Evolutionary conservation across 768 basidiomycete species (phyloP).

Genomic region (Psilocybe sp.): DNA sequence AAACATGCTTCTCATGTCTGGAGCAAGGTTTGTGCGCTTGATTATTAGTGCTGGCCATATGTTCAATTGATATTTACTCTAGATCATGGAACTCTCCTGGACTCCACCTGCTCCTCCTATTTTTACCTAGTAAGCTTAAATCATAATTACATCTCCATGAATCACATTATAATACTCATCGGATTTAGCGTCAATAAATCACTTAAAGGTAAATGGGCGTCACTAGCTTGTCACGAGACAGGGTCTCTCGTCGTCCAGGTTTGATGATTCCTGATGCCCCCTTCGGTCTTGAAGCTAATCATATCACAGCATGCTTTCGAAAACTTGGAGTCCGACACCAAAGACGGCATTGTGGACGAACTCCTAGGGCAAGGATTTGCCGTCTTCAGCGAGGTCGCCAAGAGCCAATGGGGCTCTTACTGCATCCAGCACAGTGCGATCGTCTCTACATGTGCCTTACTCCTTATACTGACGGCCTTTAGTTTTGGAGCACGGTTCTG

Average conservation of each 20-base stretch:
- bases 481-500: constrained; percentile 86
- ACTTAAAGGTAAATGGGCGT: constrained; percentile 85
- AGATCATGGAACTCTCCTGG: constrained; percentile 93
- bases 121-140: constrained; percentile 68
- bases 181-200: constrained; percentile 75
- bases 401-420: constrained; percentile 89
- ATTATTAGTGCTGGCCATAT: neutral
- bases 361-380: constrained; percentile 68
- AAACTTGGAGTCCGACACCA: constrained; percentile 79
- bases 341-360: constrained; percentile 83
- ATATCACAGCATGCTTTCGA: constrained; percentile 71
- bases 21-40: constrained; percentile 64
- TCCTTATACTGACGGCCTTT: neutral
- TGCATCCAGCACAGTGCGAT: constrained; percentile 81
- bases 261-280: constrained; percentile 12
- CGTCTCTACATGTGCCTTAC: neutral
- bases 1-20: constrained; percentile 92
- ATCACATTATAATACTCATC: neutral
- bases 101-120: constrained; percentile 85
- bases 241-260: constrained; percentile 88
- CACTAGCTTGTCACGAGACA: constrained; percentile 87
- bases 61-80: constrained; percentile 3
- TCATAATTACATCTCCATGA: neutral
- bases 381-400: constrained; percentile 74
- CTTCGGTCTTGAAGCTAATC: neutral